phyloP scores from a whole-genome alignment of 1,284 basidiomycete genomes.

The Moniliella sp. region DNA sequence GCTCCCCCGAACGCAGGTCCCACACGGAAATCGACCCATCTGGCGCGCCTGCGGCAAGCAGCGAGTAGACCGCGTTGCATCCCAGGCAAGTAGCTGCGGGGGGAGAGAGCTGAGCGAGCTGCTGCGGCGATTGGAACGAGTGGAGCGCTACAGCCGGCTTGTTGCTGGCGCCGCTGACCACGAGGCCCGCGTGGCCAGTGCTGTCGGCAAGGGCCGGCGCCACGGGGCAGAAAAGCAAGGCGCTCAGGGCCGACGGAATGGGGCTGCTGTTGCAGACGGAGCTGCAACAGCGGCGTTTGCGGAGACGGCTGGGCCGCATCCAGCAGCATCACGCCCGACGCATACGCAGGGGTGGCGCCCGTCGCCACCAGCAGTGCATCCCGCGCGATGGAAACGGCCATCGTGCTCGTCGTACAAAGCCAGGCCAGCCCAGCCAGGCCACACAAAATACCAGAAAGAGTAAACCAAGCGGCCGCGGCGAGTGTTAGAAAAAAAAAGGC shows the following conservation, averaged over 20 bases:
- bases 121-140: background rate
- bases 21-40: constrained; percentile 79
- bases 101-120: constrained; percentile 44
- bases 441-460: too few relatives aligned
- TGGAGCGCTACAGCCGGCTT: background rate
- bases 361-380: background rate
- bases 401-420: too few relatives aligned
- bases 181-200: background rate
- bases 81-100: constrained; percentile 65
- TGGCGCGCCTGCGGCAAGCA: constrained; percentile 63
- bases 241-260: background rate
- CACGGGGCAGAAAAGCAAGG: background rate
- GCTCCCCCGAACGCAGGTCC: constrained; percentile 76
- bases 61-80: constrained; percentile 49
- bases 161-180: background rate
- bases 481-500: too few relatives aligned
- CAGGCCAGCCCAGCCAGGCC: too few relatives aligned
- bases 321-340: background rate
- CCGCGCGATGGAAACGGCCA: too few relatives aligned
- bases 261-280: background rate
- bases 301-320: background rate
- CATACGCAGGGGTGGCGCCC: background rate
- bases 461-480: too few relatives aligned
- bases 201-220: background rate
- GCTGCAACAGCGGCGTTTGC: background rate